Evolutionary conservation across 176 grass and related monocot genomes (phyloP).

Genomic region (Raddia guianensis): DNA sequence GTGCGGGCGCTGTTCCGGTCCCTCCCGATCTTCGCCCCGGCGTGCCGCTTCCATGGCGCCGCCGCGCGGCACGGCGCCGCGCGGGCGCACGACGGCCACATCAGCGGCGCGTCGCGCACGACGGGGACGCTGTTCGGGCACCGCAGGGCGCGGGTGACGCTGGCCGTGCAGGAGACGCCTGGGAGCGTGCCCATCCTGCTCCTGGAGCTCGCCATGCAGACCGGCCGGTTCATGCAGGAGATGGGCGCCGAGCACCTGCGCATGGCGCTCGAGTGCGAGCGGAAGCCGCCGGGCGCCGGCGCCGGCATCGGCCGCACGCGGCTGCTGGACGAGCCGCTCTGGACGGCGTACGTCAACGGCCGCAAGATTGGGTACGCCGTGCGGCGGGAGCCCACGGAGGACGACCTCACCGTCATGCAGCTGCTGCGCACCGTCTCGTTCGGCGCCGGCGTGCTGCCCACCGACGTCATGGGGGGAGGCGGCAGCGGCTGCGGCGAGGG

Average conservation of each 20-base stretch:
- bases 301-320: slow-evolving; percentile 49
- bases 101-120: slow-evolving; percentile 67
- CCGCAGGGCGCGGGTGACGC: slow-evolving; percentile 78
- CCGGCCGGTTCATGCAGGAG: slow-evolving; percentile 94
- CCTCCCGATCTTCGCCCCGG: slow-evolving; percentile 75
- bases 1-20: slow-evolving; percentile 83
- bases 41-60: slow-evolving; percentile 70
- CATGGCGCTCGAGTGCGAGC: slow-evolving; percentile 89
- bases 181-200: slow-evolving; percentile 82
- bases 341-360: slow-evolving; percentile 89
- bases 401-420: slow-evolving; percentile 85
- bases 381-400: slow-evolving; percentile 70
- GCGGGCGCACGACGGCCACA: slow-evolving; percentile 55
- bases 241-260: slow-evolving; percentile 88
- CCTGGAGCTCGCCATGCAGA: slow-evolving; percentile 84
- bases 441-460: slow-evolving; percentile 82
- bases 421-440: slow-evolving; percentile 86
- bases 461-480: slow-evolving; percentile 53
- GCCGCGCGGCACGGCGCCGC: slow-evolving; percentile 41
- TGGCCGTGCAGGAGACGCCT: slow-evolving; percentile 84
- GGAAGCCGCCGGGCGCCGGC: slow-evolving; percentile 53
- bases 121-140: slow-evolving; percentile 90
- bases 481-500: slow-evolving; percentile 13
- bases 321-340: slow-evolving; percentile 84
- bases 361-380: slow-evolving; percentile 86